Evolutionary conservation across 2,329 filamentous ascomycete genomes (phyloP), one percentile per base, ranked within the genome.

Genomic region (Myriosclerotinia duriaeana): DNA sequence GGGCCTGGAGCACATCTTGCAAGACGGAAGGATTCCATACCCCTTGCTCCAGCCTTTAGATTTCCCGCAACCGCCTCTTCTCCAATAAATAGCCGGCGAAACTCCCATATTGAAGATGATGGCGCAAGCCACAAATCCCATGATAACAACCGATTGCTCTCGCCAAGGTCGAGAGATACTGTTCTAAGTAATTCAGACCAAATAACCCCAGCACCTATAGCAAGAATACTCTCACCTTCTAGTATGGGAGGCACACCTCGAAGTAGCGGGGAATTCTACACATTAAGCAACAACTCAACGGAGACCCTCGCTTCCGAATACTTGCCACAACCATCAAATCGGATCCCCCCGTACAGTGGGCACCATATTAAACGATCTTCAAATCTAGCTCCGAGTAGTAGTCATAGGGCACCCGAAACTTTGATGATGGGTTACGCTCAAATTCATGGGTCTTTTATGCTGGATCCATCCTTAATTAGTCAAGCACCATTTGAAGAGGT

Each of bases 341-440:
- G 83, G 38, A 75, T 78, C 2, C 80, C 85, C 69, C 73, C 82
- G 17, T 80, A 84, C 68, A 74, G 73, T 38, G 63, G 69, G 14
- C 74, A 77, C 9, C 56, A 66, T 66, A 68, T 69, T 54, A 78
- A 83, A 61, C 78, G 81, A 71, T 76, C 78, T 63, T 85, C 84
- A 53, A 79, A 77, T 66, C 71, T 80, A 66, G 79, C 54, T 68
- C 77, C 69, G 64, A 76, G 77, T 67, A 78, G 80, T 69, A 79
- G 80, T 56, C 76, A 81, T 52, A 81, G 79, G 72, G 77, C 82
- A 50, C 87, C 91, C 0, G 93, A 98, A 76, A 89, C 89, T 1
- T 80, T 99, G 64, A 96, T 99, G 87, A 99, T 99, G 95, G 95
- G 93, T 0, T 99, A 96, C 78, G 94, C 92, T 3, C 95, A 99